Evolutionary conservation across 208 protist species (phyloP).

Genomic region (Wallacemonas collosoma): DNA sequence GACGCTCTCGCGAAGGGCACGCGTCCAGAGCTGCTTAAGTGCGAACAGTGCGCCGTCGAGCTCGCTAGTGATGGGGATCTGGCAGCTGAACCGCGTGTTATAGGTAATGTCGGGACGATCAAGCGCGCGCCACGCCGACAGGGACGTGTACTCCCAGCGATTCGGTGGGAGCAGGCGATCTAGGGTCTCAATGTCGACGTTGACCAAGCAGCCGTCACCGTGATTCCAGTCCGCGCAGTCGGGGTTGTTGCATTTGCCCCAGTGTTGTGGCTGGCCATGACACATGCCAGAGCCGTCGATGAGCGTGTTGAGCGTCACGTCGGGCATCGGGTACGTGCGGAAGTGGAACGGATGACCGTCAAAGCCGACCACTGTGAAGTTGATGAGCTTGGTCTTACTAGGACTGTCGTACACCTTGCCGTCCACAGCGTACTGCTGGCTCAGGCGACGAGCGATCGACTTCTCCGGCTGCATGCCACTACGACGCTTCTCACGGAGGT

Average conservation of each 20-base stretch:
- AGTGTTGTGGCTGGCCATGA: constrained; percentile 78
- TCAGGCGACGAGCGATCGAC: constrained; percentile 79
- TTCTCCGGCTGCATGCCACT: constrained; percentile 82
- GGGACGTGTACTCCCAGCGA: constrained; percentile 90
- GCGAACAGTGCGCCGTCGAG: constrained; percentile 87
- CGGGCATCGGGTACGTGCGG: constrained; percentile 86
- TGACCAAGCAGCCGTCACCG: constrained; percentile 89
- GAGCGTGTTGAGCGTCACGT: constrained; percentile 89
- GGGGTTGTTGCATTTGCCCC: constrained; percentile 90
- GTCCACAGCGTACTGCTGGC: constrained; percentile 84
- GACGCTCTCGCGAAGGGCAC: constrained; percentile 75
- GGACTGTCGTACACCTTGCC: constrained; percentile 72
- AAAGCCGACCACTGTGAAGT: constrained; percentile 85
- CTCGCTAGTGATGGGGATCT: constrained; percentile 85
- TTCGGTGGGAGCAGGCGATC: constrained; percentile 83
- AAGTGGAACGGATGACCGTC: constrained; percentile 92
- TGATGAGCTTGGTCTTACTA: constrained; percentile 84
- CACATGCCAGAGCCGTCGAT: constrained; percentile 92
- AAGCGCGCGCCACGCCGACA: constrained; percentile 71
- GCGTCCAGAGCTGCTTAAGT: constrained; percentile 86
- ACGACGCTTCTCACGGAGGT: constrained; percentile 82
- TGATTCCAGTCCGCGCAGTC: constrained; percentile 90
- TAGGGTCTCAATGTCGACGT: constrained; percentile 90
- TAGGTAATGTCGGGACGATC: constrained; percentile 86
- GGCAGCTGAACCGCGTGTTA: constrained; percentile 91